Evolutionary conservation across 768 basidiomycete species (phyloP).

Genomic region (Imleria badia): DNA sequence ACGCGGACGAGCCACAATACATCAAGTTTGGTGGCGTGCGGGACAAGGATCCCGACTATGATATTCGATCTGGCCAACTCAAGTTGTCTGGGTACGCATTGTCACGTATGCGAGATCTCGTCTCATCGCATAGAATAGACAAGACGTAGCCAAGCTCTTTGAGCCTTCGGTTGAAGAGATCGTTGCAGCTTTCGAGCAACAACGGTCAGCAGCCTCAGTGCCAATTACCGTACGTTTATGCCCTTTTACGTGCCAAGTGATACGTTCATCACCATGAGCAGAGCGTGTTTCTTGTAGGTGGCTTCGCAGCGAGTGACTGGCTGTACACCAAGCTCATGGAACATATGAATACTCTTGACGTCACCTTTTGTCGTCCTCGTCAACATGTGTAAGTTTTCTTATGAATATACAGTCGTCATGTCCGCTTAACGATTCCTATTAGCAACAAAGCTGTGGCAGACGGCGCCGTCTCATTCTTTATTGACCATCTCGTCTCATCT

Average conservation of each 20-base stretch:
- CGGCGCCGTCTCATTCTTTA: constrained; percentile 11
- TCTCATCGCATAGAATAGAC: constrained; percentile 26
- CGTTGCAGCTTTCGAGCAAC: constrained; percentile 13
- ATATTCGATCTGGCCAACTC: constrained; percentile 38
- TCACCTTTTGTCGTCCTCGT: constrained; percentile 10
- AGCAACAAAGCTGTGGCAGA: constrained; percentile 19
- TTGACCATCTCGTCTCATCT: constrained; percentile 12
- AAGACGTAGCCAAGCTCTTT: constrained; percentile 12
- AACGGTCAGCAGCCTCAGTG: constrained; percentile 5
- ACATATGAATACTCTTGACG: constrained; percentile 5
- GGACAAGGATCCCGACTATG: constrained; percentile 35
- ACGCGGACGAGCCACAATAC: constrained; percentile 35
- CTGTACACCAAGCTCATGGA: constrained; percentile 12
- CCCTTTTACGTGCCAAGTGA: not conserved
- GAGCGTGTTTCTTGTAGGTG: constrained; percentile 15
- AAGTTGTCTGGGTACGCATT: constrained; percentile 33
- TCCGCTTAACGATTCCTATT: not conserved
- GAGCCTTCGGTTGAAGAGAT: constrained; percentile 15
- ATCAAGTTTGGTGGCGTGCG: constrained; percentile 37
- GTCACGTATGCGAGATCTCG: constrained; percentile 32
- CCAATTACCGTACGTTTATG: constrained; percentile 5
- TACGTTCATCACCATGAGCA: not conserved
- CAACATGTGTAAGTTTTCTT: constrained; percentile 13
- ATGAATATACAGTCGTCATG: not conserved
- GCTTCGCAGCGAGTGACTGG: constrained; percentile 15